A percentile compares a stretch with the other conserved stretches of the same genome.
Conservation (phyloP, 1,284 basidiomycete species). For the Veloboletus limbatus region DNA sequence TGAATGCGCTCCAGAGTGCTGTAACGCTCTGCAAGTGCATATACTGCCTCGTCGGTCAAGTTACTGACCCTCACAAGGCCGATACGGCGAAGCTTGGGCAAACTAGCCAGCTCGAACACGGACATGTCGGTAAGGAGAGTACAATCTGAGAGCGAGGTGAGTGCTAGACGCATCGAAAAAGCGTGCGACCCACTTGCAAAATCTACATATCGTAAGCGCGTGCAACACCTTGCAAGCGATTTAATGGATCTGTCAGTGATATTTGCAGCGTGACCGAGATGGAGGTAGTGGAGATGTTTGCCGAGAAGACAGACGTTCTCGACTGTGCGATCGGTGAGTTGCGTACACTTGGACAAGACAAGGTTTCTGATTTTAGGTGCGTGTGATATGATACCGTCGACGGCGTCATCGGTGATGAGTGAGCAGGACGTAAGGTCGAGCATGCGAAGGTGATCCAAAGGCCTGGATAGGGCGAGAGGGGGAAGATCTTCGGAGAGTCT, state of each 20-base stretch:
- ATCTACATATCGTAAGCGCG: constrained; percentile 94
- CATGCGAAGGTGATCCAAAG: constrained; percentile 83
- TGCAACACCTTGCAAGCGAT: constrained; percentile 83
- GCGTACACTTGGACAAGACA: constrained; percentile 87
- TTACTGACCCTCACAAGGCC: constrained; percentile 93
- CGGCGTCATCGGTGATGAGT: constrained; percentile 81
- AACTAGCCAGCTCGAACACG: constrained; percentile 84
- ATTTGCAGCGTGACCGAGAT: constrained; percentile 86
- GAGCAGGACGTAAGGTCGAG: constrained; percentile 88
- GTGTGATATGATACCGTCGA: constrained; percentile 87
- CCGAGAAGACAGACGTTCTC: constrained; percentile 87
- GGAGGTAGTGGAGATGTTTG: constrained; percentile 91
- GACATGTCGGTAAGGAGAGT: constrained; percentile 88
- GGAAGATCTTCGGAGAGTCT: constrained; percentile 47
- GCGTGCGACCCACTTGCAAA: constrained; percentile 76
- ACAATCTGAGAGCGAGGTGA: constrained; percentile 60
- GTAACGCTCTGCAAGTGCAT: constrained; percentile 78
- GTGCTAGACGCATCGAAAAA: background rate
- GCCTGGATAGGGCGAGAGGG: constrained; percentile 56
- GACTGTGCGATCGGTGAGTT: constrained; percentile 84
- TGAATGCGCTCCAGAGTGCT: constrained; percentile 93
- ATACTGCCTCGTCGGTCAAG: constrained; percentile 91
- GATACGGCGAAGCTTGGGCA: constrained; percentile 91
- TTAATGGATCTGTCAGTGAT: constrained; percentile 92
- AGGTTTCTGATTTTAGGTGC: constrained; percentile 91